These are phyloP conservation scores for Xylaria intraflava DNA, from an alignment of 495 filamentous ascomycete species.

Conservation along the genomic window DNA sequence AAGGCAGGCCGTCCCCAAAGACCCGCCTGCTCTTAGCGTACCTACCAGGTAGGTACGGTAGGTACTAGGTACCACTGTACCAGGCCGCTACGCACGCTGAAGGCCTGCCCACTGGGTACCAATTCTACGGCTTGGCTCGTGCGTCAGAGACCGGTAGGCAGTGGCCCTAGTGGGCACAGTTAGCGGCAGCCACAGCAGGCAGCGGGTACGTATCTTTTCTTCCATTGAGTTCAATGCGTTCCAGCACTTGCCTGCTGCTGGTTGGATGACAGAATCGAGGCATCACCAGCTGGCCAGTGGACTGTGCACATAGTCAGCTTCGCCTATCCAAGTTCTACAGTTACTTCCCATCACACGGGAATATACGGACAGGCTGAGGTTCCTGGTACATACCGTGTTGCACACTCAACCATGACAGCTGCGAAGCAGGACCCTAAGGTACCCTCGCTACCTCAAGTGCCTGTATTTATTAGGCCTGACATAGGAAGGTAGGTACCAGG, in stretches of 20 bases:
- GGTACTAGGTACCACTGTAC: constrained; percentile 3
- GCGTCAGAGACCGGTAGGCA: constrained; percentile 2
- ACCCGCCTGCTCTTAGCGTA: constrained; percentile 21
- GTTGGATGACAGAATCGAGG: constrained; percentile 9
- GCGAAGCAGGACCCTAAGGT: too few relatives aligned
- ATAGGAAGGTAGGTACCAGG: too few relatives aligned
- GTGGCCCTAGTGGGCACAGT: not conserved
- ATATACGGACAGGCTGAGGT: too few relatives aligned
- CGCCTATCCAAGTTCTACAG: too few relatives aligned
- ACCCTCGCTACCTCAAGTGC: too few relatives aligned
- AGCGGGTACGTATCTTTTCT: not conserved
- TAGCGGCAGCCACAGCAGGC: not conserved
- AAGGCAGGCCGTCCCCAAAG: constrained; percentile 23
- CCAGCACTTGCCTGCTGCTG: not conserved
- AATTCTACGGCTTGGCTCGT: constrained; percentile 13
- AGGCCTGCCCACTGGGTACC: not conserved
- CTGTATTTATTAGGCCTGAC: too few relatives aligned
- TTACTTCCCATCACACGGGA: too few relatives aligned
- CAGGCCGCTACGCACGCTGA: not conserved
- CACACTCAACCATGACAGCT: too few relatives aligned
- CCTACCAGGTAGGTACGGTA: constrained; percentile 23
- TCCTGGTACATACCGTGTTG: too few relatives aligned
- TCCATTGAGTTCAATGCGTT: constrained; percentile 5
- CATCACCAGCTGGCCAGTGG: constrained; percentile 4
- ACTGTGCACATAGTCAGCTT: too few relatives aligned